Conservation (phyloP, 1,284 basidiomycete genomes). For the Apiotrichum montevideense region DNA sequence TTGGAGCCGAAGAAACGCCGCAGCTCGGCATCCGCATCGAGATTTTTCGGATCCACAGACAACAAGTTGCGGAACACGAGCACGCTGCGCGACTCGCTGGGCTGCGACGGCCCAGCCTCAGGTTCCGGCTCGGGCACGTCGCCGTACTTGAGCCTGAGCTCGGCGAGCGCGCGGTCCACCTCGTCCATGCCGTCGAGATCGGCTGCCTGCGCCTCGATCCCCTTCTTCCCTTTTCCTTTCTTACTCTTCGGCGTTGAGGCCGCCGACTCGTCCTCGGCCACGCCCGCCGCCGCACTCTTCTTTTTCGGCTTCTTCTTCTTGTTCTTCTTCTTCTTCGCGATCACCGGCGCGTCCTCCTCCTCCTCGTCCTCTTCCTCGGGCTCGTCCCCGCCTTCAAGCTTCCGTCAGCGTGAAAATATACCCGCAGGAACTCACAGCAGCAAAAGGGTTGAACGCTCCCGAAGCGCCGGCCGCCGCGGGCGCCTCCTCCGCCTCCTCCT, state of each 20-base stretch:
- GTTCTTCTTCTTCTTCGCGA: conserved; percentile 40
- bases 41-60: conserved; percentile 65
- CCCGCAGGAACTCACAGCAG: conserved; percentile 49
- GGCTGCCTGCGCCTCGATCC: conserved; percentile 16
- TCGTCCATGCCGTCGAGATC: conserved; percentile 60
- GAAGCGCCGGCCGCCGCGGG: conserved; percentile 18
- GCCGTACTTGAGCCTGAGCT: conserved; percentile 62
- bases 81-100: conserved; percentile 10
- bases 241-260: conserved; percentile 50
- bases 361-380: conserved; percentile 27
- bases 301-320: conserved; percentile 45
- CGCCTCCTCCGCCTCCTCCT: conserved; percentile 17
- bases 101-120: conserved; percentile 3
- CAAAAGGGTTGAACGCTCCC: conserved; percentile 49
- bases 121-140: conserved; percentile 11
- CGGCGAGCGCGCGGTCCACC: conserved; percentile 71
- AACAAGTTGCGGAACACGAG: conserved; percentile 54
- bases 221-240: conserved; percentile 54
- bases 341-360: conserved; percentile 19
- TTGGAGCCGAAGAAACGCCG: conserved; percentile 85
- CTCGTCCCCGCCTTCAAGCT: conserved; percentile 17
- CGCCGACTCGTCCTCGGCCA: conserved; percentile 10
- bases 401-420: background rate
- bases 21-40: conserved; percentile 82
- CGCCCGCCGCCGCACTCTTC: conserved; percentile 20